phyloP scores from a whole-genome alignment of 225 moss, liverwort and hornwort species.

The Anthoceros angustus region DNA sequence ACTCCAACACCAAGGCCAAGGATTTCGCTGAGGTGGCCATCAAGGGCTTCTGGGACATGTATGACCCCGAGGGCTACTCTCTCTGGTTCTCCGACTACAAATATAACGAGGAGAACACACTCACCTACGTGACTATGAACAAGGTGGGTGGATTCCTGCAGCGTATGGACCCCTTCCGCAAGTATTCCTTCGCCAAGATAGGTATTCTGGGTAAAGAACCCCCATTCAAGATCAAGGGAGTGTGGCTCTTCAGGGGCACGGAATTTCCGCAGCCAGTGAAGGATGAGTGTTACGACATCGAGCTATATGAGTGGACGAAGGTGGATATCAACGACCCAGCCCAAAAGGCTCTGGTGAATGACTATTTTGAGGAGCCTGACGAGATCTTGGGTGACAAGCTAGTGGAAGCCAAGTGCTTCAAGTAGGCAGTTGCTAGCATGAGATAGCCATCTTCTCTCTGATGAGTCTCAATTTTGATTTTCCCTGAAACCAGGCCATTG shows the following conservation, averaged over 20 bases:
- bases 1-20: constrained; percentile 83
- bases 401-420: constrained; percentile 85
- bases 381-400: constrained; percentile 58
- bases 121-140: constrained; percentile 76
- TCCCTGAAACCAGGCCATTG: neutral
- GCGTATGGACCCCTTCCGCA: constrained; percentile 75
- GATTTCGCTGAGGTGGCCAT: constrained; percentile 76
- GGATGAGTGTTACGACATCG: constrained; percentile 80
- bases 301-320: constrained; percentile 76
- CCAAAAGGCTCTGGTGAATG: constrained; percentile 64
- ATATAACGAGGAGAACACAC: constrained; percentile 75
- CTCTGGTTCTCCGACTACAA: constrained; percentile 94
- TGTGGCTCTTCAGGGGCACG: constrained; percentile 82
- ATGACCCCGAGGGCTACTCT: constrained; percentile 73
- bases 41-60: constrained; percentile 98
- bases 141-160: constrained; percentile 94
- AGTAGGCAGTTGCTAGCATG: constrained; percentile 22
- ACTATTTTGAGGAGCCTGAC: constrained; percentile 92
- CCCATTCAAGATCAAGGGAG: constrained; percentile 80
- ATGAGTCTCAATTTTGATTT: neutral
- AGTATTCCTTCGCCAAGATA: constrained; percentile 81
- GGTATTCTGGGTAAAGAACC: constrained; percentile 52
- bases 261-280: constrained; percentile 64
- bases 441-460: neutral
- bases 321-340: constrained; percentile 38